Percentiles rank a stretch among this genome's conserved stretches.
Evolutionary conservation across 192 early-diverging fungal species (phyloP).

Genomic region (Coemansia sp.): DNA sequence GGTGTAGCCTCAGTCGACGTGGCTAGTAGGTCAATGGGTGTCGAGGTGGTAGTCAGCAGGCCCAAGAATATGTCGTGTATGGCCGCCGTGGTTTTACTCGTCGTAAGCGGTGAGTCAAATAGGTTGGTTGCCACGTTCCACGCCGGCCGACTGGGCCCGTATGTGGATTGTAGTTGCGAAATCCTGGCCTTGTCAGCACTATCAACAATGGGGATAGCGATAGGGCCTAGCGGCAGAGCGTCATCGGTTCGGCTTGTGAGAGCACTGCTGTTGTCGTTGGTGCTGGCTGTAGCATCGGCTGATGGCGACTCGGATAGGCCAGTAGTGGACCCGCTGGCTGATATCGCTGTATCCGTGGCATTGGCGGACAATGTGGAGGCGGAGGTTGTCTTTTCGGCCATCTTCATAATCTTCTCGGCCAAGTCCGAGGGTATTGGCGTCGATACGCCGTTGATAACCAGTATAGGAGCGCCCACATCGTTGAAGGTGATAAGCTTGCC

Average conservation of each 20-base stretch:
- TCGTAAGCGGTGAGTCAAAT: constrained; percentile 17
- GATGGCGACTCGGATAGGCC: not conserved
- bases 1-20: not conserved
- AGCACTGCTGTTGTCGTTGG: not conserved
- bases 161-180: not conserved
- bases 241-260: constrained; percentile 6
- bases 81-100: not conserved
- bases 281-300: not conserved
- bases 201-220: constrained; percentile 38
- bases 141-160: constrained; percentile 6
- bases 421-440: constrained; percentile 27
- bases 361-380: not conserved
- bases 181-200: not conserved
- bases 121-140: constrained; percentile 14
- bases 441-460: constrained; percentile 35
- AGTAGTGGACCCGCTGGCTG: not conserved
- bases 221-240: constrained; percentile 14
- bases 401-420: constrained; percentile 43
- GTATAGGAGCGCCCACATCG: constrained; percentile 36
- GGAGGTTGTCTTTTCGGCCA: constrained; percentile 12
- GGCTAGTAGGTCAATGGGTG: not conserved
- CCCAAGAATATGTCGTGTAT: not conserved
- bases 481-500: constrained; percentile 47
- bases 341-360: not conserved
- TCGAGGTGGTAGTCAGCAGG: not conserved